A percentile compares a stretch with the other conserved stretches of the same genome.
Evolutionary conservation across 306 rosid genomes (phyloP).

Genomic region (Vachellia pachyceras): DNA sequence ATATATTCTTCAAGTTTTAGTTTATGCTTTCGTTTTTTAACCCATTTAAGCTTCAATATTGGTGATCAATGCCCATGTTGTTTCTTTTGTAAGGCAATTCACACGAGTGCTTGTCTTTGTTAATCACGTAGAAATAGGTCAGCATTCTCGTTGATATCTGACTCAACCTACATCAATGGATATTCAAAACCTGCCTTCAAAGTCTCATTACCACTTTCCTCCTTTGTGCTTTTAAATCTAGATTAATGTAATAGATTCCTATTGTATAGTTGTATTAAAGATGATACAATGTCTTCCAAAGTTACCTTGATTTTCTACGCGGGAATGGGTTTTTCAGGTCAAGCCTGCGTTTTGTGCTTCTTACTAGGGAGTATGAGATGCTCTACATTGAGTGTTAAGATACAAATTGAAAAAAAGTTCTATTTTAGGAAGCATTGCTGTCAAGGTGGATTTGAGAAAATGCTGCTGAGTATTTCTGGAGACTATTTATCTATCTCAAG

Average conservation of each 20-base stretch:
- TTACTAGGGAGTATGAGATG: not conserved
- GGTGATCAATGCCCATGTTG: constrained; percentile 42
- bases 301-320: not conserved
- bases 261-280: not conserved
- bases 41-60: constrained; percentile 41
- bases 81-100: constrained; percentile 54
- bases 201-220: not conserved
- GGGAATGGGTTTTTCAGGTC: not conserved
- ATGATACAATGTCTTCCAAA: not conserved
- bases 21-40: constrained; percentile 55
- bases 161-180: constrained; percentile 5
- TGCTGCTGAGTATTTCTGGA: not conserved
- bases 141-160: constrained; percentile 31
- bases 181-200: constrained; percentile 28
- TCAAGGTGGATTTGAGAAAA: not conserved
- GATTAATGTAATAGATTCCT: not conserved
- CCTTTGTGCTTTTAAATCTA: not conserved
- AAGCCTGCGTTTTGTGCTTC: not conserved
- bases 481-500: not conserved
- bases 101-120: constrained; percentile 29
- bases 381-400: not conserved
- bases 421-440: not conserved
- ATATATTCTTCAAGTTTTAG: constrained; percentile 59
- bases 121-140: constrained; percentile 27
- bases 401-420: not conserved